Percentiles rank a stretch among this genome's conserved stretches.
phyloP scores from a whole-genome alignment of 768 basidiomycete species.

The Strobilomyces confusus region DNA sequence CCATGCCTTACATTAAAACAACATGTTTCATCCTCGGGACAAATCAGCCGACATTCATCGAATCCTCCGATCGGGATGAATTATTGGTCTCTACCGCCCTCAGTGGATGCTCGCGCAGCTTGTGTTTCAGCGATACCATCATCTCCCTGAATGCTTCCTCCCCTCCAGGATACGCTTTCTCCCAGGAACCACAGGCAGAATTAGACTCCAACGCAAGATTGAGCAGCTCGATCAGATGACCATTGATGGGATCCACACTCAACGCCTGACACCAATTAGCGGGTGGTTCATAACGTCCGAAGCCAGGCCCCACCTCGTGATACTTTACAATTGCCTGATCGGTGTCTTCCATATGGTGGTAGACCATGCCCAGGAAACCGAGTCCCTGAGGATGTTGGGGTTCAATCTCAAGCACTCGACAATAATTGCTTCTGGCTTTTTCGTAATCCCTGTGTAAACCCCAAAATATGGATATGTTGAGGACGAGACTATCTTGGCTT shows the following conservation, averaged over 20 bases:
- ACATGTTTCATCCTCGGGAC: slow-evolving; percentile 15
- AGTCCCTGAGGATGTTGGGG: slow-evolving; percentile 79
- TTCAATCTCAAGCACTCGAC: slow-evolving; percentile 80
- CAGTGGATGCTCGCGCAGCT: slow-evolving; percentile 23
- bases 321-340: slow-evolving; percentile 86
- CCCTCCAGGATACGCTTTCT: slow-evolving; percentile 33
- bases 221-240: slow-evolving; percentile 74
- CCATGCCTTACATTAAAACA: slow-evolving; percentile 22
- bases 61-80: slow-evolving; percentile 23
- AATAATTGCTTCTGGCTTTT: slow-evolving; percentile 71
- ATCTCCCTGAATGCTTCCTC: slow-evolving; percentile 31
- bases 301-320: slow-evolving; percentile 65
- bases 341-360: slow-evolving; percentile 68
- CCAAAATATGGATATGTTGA: slow-evolving; percentile 3
- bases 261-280: slow-evolving; percentile 48
- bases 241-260: slow-evolving; percentile 79
- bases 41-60: slow-evolving; percentile 31
- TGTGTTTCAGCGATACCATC: slow-evolving; percentile 32
- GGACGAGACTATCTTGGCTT: not conserved
- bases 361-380: slow-evolving; percentile 85
- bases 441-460: slow-evolving; percentile 41
- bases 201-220: slow-evolving; percentile 70
- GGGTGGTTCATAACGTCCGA: not conserved
- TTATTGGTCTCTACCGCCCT: slow-evolving; percentile 14
- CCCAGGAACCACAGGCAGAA: slow-evolving; percentile 30